A percentile compares a stretch with the other conserved stretches of the same genome.
Evolutionary conservation across 768 basidiomycete genomes (phyloP).

Genomic region (Leucosporidium scottii): DNA sequence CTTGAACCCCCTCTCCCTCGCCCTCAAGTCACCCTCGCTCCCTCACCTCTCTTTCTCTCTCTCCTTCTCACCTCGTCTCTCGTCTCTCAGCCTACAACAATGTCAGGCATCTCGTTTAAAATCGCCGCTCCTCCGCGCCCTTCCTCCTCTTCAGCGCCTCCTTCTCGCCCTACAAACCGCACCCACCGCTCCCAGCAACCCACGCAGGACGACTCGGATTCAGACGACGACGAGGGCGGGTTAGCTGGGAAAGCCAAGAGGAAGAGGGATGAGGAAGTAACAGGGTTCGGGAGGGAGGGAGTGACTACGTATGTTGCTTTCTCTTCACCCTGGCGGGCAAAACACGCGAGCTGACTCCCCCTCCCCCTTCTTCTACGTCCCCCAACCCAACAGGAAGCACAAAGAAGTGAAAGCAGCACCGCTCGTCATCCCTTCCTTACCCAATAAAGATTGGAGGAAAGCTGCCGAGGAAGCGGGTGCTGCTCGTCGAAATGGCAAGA

Average conservation of each 20-base stretch:
- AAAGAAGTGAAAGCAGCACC: constrained; percentile 42
- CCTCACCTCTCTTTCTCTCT: not conserved
- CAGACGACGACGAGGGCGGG: constrained; percentile 8
- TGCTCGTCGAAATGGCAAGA: constrained; percentile 36
- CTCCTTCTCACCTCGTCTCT: not conserved
- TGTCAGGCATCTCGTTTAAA: constrained; percentile 19
- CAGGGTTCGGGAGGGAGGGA: constrained; percentile 12
- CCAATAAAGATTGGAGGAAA: constrained; percentile 87
- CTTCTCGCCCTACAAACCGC: not conserved
- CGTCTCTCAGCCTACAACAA: not conserved
- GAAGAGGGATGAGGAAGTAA: constrained; percentile 1
- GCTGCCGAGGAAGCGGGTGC: constrained; percentile 60
- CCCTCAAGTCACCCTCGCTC: no score
- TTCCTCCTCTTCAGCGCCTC: not conserved
- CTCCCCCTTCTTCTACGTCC: no score
- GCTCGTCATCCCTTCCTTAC: constrained; percentile 74
- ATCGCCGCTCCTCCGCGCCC: constrained; percentile 18
- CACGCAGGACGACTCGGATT: constrained; percentile 5
- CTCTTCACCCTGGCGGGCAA: no score
- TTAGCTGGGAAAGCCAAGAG: not conserved
- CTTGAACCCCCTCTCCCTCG: no score
- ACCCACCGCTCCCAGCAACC: not conserved
- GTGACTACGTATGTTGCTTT: constrained; percentile 13
- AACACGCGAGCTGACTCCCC: not conserved
- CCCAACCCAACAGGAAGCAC: constrained; percentile 8